phyloP scores from a whole-genome alignment of 1,284 basidiomycete genomes.

The Ganoderma lucidum region DNA sequence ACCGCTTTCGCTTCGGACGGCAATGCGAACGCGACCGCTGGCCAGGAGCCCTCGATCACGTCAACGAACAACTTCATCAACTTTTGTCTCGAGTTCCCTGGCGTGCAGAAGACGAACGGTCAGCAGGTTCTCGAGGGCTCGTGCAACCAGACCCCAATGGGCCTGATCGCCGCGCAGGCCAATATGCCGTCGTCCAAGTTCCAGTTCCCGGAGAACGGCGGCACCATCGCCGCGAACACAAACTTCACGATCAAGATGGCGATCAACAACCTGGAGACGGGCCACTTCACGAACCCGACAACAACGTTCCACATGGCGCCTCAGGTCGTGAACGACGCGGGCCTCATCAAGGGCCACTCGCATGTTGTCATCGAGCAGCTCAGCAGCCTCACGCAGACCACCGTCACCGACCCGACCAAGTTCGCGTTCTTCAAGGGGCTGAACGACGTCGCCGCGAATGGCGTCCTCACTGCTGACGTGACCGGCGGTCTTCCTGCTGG shows the following conservation, averaged over 20 bases:
- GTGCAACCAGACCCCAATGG: conserved; percentile 68
- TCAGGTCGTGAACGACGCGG: conserved; percentile 48
- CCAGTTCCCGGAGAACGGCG: conserved; percentile 55
- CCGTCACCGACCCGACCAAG: conserved; percentile 53
- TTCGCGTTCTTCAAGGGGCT: conserved; percentile 74
- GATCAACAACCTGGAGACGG: conserved; percentile 53
- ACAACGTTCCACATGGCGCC: conserved; percentile 59
- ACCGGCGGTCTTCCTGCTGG: conserved; percentile 61
- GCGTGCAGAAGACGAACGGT: conserved; percentile 66
- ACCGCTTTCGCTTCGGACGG: conserved; percentile 60
- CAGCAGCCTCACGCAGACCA: conserved; percentile 51
- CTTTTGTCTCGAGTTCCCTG: conserved; percentile 61
- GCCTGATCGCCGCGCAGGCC: conserved; percentile 52
- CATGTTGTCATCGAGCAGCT: conserved; percentile 65
- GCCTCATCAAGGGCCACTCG: conserved; percentile 60
- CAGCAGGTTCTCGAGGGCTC: conserved; percentile 64
- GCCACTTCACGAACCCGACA: conserved; percentile 63
- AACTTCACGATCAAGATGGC: conserved; percentile 59
- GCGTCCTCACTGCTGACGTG: conserved; percentile 57
- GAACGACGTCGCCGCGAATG: conserved; percentile 53
- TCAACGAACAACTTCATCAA: conserved; percentile 80
- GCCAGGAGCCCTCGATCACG: conserved; percentile 67
- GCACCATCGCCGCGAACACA: conserved; percentile 52
- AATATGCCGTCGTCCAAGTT: conserved; percentile 68
- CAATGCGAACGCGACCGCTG: conserved; percentile 50